A percentile compares a stretch with the other conserved stretches of the same genome.
phyloP scores from a whole-genome alignment of 768 basidiomycete genomes.

The Trametes meyenii region DNA sequence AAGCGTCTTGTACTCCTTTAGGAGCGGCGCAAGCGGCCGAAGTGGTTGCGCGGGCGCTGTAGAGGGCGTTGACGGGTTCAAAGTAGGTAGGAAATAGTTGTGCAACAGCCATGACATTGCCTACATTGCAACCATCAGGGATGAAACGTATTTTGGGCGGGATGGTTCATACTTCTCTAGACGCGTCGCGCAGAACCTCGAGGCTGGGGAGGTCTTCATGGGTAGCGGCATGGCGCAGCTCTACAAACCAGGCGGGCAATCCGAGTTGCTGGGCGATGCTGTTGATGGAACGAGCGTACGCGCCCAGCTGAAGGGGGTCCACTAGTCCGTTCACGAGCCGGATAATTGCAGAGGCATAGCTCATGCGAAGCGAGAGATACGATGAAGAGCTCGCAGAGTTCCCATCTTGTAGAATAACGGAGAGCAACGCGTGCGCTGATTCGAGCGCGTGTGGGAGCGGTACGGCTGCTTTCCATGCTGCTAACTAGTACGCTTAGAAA shows the following conservation, averaged over 20 bases:
- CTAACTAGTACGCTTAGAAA: conserved; percentile 49
- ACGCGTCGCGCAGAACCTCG: conserved; percentile 74
- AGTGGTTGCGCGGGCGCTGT: conserved; percentile 33
- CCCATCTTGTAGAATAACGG: conserved; percentile 59
- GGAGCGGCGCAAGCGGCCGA: conserved; percentile 63
- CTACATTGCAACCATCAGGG: conserved; percentile 41
- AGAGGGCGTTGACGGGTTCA: conserved; percentile 57
- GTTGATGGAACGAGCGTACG: conserved; percentile 88
- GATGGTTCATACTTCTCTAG: conserved; percentile 56
- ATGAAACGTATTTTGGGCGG: background rate
- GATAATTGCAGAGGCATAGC: conserved; percentile 80
- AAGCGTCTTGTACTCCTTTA: conserved; percentile 75
- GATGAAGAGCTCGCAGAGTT: conserved; percentile 12
- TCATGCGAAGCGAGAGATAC: conserved; percentile 64
- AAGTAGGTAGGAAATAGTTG: conserved; percentile 82
- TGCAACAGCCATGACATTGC: conserved; percentile 81
- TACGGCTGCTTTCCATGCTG: conserved; percentile 78
- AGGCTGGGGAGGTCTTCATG: conserved; percentile 93
- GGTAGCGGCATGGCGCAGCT: conserved; percentile 92
- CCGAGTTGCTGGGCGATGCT: conserved; percentile 86
- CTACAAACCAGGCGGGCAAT: conserved; percentile 87
- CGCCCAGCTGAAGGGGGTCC: conserved; percentile 88
- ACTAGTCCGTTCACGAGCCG: conserved; percentile 94
- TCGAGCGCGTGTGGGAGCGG: conserved; percentile 83
- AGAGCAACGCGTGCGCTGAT: conserved; percentile 64